phyloP scores from a whole-genome alignment of 164 flowering plant genomes.

The Cinnamomum micranthum region DNA sequence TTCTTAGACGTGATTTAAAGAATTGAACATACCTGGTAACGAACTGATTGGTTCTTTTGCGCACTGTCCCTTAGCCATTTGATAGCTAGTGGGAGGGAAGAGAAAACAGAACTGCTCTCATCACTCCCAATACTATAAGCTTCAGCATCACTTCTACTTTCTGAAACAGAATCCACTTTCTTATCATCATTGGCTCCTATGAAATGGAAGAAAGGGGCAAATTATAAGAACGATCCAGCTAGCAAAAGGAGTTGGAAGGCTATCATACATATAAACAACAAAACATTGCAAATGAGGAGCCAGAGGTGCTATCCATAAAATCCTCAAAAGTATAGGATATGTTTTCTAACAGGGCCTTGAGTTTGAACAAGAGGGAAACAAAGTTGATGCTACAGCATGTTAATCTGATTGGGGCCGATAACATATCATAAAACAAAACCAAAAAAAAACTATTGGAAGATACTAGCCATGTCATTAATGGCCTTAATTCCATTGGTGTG shows the following conservation, averaged over 20 bases:
- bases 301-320: background rate
- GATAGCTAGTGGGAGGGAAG: conserved; percentile 73
- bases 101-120: conserved; percentile 57
- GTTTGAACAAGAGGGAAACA: background rate
- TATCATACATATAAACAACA: background rate
- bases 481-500: background rate
- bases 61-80: conserved; percentile 78
- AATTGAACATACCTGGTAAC: conserved; percentile 58
- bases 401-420: background rate
- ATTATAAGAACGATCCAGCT: background rate
- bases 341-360: no score
- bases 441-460: background rate
- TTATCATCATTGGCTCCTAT: conserved; percentile 34
- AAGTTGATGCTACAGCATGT: background rate
- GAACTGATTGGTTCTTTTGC: conserved; percentile 51
- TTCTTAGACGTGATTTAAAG: background rate
- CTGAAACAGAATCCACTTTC: conserved; percentile 23
- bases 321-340: background rate
- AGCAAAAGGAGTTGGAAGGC: no score
- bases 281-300: background rate
- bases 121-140: conserved; percentile 21
- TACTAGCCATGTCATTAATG: no score
- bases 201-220: background rate
- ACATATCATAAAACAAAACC: background rate
- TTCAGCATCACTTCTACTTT: conserved; percentile 32